Conservation (phyloP, 257 asterid genomes). For the Lavandula angustifolia region DNA sequence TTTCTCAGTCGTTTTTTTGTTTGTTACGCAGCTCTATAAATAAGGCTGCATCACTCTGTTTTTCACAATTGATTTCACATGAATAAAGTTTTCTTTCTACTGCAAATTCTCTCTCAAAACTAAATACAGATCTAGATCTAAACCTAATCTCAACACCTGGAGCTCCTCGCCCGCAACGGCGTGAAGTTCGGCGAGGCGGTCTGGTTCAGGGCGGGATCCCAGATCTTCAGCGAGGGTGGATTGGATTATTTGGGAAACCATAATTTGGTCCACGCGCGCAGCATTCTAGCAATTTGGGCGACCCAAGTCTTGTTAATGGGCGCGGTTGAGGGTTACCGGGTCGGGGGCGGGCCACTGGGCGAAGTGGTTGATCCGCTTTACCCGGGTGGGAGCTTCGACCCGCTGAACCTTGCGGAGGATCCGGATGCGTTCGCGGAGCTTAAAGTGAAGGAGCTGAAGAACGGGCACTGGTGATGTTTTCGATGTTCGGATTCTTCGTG, state of each 20-base stretch:
- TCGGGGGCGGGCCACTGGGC: constrained; percentile 32
- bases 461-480: constrained; percentile 14
- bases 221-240: constrained; percentile 39
- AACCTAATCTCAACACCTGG: background rate
- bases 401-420: background rate
- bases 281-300: constrained; percentile 37
- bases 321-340: constrained; percentile 35
- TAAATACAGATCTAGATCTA: too few relatives aligned
- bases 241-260: constrained; percentile 33
- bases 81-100: too few relatives aligned
- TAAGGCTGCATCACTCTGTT: too few relatives aligned
- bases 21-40: too few relatives aligned
- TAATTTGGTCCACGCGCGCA: constrained; percentile 33
- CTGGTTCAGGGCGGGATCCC: constrained; percentile 41
- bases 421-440: background rate
- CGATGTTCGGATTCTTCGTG: constrained; percentile 24
- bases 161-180: constrained; percentile 27
- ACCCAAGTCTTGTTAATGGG: constrained; percentile 39
- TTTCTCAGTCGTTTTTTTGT: too few relatives aligned
- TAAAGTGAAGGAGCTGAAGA: background rate
- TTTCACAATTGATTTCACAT: too few relatives aligned
- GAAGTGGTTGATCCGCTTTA: constrained; percentile 24
- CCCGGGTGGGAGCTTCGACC: constrained; percentile 17
- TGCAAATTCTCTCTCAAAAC: too few relatives aligned
- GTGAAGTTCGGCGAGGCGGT: constrained; percentile 34